A percentile compares a stretch with the other conserved stretches of the same genome.
Conservation (phyloP, 805 yeast species). For the Ogataea paradorogensis region DNA sequence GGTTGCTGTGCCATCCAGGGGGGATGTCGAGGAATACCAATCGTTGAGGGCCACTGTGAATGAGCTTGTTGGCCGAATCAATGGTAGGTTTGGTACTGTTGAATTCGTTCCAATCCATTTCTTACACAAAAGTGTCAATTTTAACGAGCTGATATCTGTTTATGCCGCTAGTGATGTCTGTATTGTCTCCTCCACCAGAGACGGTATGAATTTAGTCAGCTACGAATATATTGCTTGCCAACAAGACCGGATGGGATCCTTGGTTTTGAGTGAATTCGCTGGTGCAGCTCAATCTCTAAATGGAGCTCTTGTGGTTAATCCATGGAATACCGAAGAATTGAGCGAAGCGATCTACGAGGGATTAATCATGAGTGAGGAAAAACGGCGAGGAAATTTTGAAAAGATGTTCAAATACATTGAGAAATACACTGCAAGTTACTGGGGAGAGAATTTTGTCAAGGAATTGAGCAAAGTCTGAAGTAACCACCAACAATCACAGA, state of each 20-base stretch:
- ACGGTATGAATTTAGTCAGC: constrained; percentile 96
- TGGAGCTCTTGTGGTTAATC: constrained; percentile 91
- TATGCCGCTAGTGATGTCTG: constrained; percentile 88
- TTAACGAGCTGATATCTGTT: constrained; percentile 86
- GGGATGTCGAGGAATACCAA: constrained; percentile 97
- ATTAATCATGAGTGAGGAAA: constrained; percentile 79
- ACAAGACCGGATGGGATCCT: constrained; percentile 71
- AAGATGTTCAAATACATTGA: constrained; percentile 84
- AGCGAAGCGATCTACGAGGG: constrained; percentile 84
- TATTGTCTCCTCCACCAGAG: constrained; percentile 89
- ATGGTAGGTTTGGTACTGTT: constrained; percentile 93
- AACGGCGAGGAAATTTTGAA: constrained; percentile 72
- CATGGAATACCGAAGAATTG: constrained; percentile 97
- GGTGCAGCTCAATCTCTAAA: constrained; percentile 99
- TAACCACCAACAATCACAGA: background rate
- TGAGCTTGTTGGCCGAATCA: constrained; percentile 93
- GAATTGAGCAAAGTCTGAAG: constrained; percentile 48
- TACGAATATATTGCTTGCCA: constrained; percentile 98
- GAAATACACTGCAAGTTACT: constrained; percentile 90
- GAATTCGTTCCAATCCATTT: constrained; percentile 98
- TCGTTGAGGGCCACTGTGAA: constrained; percentile 89
- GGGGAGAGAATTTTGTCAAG: constrained; percentile 96
- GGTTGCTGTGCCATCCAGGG: constrained; percentile 96
- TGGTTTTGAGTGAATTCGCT: constrained; percentile 90
- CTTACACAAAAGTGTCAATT: constrained; percentile 87